Conservation (phyloP, 2,329 filamentous ascomycete species). For the Coleophoma eucalyptorum region DNA sequence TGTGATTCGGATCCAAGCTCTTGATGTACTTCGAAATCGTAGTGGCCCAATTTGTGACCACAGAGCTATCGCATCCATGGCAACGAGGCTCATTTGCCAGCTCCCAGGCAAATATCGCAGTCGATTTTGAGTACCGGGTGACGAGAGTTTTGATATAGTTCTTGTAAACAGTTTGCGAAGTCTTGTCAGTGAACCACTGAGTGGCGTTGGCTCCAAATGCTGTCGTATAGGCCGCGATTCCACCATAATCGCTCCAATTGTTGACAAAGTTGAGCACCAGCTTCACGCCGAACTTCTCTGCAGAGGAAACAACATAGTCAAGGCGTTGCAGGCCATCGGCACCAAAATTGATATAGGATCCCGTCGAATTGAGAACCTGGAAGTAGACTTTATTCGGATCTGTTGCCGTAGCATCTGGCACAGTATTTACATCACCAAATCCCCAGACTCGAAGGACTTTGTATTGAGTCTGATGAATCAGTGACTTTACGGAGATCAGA, state of each 20-base stretch:
- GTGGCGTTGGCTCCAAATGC: constrained; percentile 48
- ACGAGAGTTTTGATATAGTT: constrained; percentile 57
- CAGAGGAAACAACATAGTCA: constrained; percentile 57
- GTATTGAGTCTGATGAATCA: constrained; percentile 36
- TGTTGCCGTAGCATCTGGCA: constrained; percentile 25
- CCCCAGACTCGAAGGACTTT: constrained; percentile 60
- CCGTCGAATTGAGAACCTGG: constrained; percentile 38
- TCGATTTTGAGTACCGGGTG: constrained; percentile 52
- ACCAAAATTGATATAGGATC: constrained; percentile 59
- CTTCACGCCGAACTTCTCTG: constrained; percentile 56
- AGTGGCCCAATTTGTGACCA: constrained; percentile 57
- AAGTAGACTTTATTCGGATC: constrained; percentile 39
- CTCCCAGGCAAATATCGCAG: constrained; percentile 65
- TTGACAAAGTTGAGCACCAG: constrained; percentile 63
- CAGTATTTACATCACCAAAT: constrained; percentile 52
- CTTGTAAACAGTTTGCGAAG: constrained; percentile 50
- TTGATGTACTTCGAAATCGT: constrained; percentile 59
- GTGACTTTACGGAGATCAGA: too few relatives aligned
- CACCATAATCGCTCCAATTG: constrained; percentile 66
- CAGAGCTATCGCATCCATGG: constrained; percentile 50
- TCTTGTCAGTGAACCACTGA: constrained; percentile 53
- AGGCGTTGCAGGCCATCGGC: constrained; percentile 59
- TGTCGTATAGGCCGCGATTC: constrained; percentile 53
- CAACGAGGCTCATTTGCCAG: constrained; percentile 65
- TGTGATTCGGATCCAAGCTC: constrained; percentile 53